Base-by-base conservation (phyloP, 2,329 filamentous ascomycete genomes). In the Fusarium verrucosum region DNA sequence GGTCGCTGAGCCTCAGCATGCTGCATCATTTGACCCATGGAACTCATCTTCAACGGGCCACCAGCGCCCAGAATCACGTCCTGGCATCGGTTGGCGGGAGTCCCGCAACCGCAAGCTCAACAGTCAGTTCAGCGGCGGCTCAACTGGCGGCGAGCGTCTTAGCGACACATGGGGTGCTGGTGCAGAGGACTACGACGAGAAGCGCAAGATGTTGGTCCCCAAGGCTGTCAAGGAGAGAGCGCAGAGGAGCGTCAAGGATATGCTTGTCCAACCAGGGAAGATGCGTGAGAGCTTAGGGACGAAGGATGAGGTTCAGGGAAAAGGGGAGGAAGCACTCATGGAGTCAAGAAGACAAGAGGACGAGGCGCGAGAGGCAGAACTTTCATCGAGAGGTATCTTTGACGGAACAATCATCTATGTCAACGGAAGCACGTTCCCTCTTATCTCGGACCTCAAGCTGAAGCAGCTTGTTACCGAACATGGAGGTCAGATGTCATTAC, bases 371-470 rank as follows among this genome's bases (percentile, higher is more conserved):
- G 78, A 64, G 49, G 55, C 69, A 41, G 61, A 74, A 43, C 62
- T 58, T 58, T 62, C 30, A 7, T 40, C 61, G 7, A 74, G 70
- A 66, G 72, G 80, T 42, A 84, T 96, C 50, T 94, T 97, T 74
- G 78, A 85, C 40, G 86, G 88, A 16, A 83, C 93, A 20, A 88
- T 86, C 47, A 85, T 97, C 70, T 95, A 94, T 78, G 85, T 97
- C 76, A 97, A 97, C 76, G 93, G 93, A 60, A 94, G 91, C 67
- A 96, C 92, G 3, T 85, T 88, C 58, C 93, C 94, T 2, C 77
- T 87, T 22, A 85, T 97, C 62, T 96, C 92, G 14, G 94, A 97
- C 76, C 91, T 96, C 79, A 90, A 87, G 74, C 84, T 97, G 55
- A 96, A 95, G 80, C 88, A 89, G 52, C 76, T 96, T 16, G 83